Evolutionary conservation across 768 basidiomycete species (phyloP).

Genomic region (Serpula lacrymans): DNA sequence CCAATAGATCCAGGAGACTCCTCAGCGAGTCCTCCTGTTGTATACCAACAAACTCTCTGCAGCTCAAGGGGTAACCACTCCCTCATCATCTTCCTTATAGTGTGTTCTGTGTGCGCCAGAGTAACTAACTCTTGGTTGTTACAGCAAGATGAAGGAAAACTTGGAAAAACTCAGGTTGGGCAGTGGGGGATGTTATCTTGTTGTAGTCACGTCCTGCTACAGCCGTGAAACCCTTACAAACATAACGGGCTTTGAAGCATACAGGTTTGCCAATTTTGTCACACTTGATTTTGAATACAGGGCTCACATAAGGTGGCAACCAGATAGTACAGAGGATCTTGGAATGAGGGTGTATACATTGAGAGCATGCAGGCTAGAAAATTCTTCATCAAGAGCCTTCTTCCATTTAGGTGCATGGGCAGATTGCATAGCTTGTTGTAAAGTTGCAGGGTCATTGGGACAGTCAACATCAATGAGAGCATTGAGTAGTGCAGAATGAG

Average conservation of each 20-base stretch:
- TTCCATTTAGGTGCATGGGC: conserved; percentile 17
- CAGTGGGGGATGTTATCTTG: conserved; percentile 38
- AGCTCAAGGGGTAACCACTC: too few relatives aligned
- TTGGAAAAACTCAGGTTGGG: conserved; percentile 34
- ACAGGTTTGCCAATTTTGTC: conserved; percentile 20
- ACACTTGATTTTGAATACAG: conserved; percentile 28
- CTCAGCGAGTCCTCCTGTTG: too few relatives aligned
- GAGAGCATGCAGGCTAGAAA: conserved; percentile 9
- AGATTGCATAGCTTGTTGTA: conserved; percentile 14
- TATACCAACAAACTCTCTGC: too few relatives aligned
- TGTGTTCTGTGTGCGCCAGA: too few relatives aligned
- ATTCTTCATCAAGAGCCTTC: conserved; percentile 19
- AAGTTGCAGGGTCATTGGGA: conserved; percentile 15
- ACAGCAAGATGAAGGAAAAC: conserved; percentile 34
- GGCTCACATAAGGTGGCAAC: conserved; percentile 17
- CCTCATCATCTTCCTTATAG: too few relatives aligned
- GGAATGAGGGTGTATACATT: conserved; percentile 9
- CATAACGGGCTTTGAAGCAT: conserved; percentile 34
- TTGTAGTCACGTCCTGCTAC: conserved; percentile 39
- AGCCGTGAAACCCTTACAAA: conserved; percentile 41
- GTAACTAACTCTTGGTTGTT: too few relatives aligned
- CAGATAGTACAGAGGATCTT: conserved; percentile 13
- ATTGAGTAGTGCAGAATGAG: too few relatives aligned
- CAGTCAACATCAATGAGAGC: too few relatives aligned
- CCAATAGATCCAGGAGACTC: too few relatives aligned